Percentiles rank a stretch among this genome's conserved stretches.
phyloP scores from a whole-genome alignment of 257 asterid species.

The Eustoma russellianum region DNA sequence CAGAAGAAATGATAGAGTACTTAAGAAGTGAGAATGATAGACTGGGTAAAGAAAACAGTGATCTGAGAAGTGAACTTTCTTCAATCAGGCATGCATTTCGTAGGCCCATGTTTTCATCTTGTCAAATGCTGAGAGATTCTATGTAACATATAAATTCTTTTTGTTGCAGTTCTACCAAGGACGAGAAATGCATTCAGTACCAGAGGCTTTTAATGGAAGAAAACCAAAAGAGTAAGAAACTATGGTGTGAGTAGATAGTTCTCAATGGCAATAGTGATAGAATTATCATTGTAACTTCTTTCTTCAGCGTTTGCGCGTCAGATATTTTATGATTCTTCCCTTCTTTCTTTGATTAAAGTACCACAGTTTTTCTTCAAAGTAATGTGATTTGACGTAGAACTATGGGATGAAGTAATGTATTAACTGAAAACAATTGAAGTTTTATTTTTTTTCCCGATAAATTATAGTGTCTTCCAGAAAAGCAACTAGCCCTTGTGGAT shows the following conservation, averaged over 20 bases:
- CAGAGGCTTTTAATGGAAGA: constrained; percentile 54
- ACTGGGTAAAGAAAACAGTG: constrained; percentile 41
- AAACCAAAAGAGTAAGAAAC: constrained; percentile 51
- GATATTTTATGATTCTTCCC: neutral
- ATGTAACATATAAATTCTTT: constrained; percentile 12
- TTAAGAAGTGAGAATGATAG: constrained; percentile 54
- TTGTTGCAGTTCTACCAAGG: constrained; percentile 49
- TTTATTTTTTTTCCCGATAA: no score
- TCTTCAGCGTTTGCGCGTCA: neutral
- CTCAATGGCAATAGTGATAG: neutral
- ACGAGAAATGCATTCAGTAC: constrained; percentile 39
- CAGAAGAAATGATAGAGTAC: constrained; percentile 59
- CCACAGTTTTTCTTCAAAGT: neutral
- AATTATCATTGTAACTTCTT: neutral
- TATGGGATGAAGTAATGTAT: no score
- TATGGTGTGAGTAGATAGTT: neutral
- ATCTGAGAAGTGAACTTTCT: constrained; percentile 46
- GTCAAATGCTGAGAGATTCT: constrained; percentile 5
- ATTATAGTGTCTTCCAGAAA: no score
- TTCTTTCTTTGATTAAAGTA: no score
- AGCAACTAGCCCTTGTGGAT: no score
- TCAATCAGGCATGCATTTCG: constrained; percentile 43
- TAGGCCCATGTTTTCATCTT: constrained; percentile 1
- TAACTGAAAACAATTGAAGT: no score
- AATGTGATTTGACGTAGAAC: neutral